Evolutionary conservation across 108 stramenopile species (phyloP).

Genomic region (Cyclotella choctawhatcheeana): DNA sequence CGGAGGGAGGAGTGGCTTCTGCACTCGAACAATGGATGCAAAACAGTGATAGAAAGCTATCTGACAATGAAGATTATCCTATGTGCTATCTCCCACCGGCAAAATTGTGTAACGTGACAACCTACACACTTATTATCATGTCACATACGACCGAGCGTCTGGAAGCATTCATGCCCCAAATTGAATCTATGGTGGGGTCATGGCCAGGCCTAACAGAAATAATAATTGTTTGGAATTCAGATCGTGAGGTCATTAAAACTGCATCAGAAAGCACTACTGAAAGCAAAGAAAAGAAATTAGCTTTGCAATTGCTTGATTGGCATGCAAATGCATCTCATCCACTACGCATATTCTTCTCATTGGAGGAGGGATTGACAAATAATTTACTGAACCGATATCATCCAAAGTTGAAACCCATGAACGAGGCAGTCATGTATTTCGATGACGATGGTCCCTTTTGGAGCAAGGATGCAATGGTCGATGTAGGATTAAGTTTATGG

Average conservation of each 20-base stretch:
- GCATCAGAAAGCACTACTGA: conserved; percentile 12
- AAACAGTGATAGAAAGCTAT: neutral
- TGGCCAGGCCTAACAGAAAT: conserved; percentile 67
- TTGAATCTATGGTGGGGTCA: conserved; percentile 36
- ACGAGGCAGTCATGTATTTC: conserved; percentile 88
- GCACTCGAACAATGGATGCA: conserved; percentile 46
- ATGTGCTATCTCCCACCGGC: conserved; percentile 55
- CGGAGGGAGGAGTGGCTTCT: conserved; percentile 46
- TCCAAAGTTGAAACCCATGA: conserved; percentile 69
- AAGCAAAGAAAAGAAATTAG: conserved; percentile 42
- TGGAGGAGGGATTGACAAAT: conserved; percentile 74
- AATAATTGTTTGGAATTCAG: conserved; percentile 88
- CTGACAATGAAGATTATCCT: conserved; percentile 25
- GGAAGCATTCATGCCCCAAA: conserved; percentile 44
- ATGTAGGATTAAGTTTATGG: conserved; percentile 85
- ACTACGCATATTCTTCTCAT: conserved; percentile 82
- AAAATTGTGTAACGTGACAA: conserved; percentile 46
- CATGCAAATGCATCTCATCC: conserved; percentile 49
- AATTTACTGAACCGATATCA: conserved; percentile 91
- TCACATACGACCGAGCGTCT: conserved; percentile 57
- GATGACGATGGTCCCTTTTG: conserved; percentile 94
- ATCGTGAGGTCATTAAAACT: conserved; percentile 52
- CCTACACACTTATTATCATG: conserved; percentile 57
- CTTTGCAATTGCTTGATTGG: conserved; percentile 56
- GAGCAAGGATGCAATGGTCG: conserved; percentile 59